Evolutionary conservation across 306 rosid genomes (phyloP).

Genomic region (Lithocarpus polystachyus): DNA sequence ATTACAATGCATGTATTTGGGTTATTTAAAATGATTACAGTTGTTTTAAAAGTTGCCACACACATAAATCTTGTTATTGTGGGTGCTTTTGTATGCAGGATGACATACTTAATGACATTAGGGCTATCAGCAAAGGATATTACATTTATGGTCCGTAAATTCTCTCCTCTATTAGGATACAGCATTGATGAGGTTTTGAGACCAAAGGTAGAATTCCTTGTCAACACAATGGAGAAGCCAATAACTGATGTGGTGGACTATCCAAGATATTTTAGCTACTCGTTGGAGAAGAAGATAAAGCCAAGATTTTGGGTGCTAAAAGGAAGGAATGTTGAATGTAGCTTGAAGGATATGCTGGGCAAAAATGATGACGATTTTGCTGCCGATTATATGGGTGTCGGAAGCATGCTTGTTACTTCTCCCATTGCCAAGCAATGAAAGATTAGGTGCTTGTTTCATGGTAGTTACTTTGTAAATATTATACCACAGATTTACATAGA

Average conservation of each 20-base stretch:
- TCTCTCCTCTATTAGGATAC: constrained; percentile 86
- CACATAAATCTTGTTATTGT: constrained; percentile 13
- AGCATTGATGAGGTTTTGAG: constrained; percentile 70
- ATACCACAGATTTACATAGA: background rate
- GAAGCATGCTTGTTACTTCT: constrained; percentile 22
- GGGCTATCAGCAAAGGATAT: constrained; percentile 69
- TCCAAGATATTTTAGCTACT: constrained; percentile 92
- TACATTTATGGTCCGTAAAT: constrained; percentile 67
- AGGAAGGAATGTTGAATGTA: constrained; percentile 57
- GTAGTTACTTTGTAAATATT: constrained; percentile 28
- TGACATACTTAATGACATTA: constrained; percentile 54
- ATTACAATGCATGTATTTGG: constrained; percentile 7
- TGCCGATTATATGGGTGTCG: constrained; percentile 41
- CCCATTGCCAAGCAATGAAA: constrained; percentile 15
- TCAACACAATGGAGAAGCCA: constrained; percentile 75
- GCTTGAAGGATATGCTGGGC: constrained; percentile 78
- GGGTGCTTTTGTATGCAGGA: constrained; percentile 42
- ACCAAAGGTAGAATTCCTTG: constrained; percentile 76
- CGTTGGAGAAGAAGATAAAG: constrained; percentile 83
- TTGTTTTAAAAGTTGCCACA: background rate
- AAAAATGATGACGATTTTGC: constrained; percentile 85
- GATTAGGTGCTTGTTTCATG: background rate
- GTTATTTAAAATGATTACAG: background rate
- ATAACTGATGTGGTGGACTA: constrained; percentile 68
- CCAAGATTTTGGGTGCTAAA: constrained; percentile 73